phyloP scores from a whole-genome alignment of 331 rosid genomes.

The Stylosanthes scabra region DNA sequence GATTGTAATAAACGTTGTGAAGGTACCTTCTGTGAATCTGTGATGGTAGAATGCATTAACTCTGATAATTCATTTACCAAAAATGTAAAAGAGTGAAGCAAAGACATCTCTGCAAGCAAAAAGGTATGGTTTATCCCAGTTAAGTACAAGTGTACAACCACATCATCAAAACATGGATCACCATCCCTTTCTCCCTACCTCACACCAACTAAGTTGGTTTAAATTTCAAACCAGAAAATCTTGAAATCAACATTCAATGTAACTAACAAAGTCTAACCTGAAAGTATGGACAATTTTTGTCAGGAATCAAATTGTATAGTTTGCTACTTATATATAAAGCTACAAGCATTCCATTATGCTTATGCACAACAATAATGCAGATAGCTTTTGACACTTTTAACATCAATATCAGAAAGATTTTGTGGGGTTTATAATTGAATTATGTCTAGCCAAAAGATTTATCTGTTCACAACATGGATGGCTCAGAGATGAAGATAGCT shows the following conservation, averaged over 20 bases:
- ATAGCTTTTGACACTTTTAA: constrained; percentile 10
- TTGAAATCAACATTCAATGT: neutral
- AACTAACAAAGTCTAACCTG: neutral
- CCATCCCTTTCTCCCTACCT: neutral
- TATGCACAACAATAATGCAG: constrained; percentile 24
- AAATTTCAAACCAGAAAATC: neutral
- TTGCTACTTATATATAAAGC: too few relatives aligned
- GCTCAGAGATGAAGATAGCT: constrained; percentile 44
- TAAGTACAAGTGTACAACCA: too few relatives aligned
- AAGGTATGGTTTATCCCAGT: neutral
- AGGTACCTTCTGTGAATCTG: neutral
- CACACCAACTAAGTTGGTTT: neutral
- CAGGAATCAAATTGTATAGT: too few relatives aligned
- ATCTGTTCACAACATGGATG: constrained; percentile 38
- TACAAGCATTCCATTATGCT: neutral
- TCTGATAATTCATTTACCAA: neutral
- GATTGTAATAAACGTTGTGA: too few relatives aligned
- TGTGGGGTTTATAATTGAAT: neutral
- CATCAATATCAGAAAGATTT: constrained; percentile 42
- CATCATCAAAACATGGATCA: neutral
- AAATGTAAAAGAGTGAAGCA: neutral
- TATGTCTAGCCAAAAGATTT: neutral
- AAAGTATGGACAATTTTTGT: neutral
- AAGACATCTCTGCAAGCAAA: neutral
- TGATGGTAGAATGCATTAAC: neutral